Base-by-base conservation (phyloP, 305 asterid genomes). In the Solanum hybrid region DNA sequence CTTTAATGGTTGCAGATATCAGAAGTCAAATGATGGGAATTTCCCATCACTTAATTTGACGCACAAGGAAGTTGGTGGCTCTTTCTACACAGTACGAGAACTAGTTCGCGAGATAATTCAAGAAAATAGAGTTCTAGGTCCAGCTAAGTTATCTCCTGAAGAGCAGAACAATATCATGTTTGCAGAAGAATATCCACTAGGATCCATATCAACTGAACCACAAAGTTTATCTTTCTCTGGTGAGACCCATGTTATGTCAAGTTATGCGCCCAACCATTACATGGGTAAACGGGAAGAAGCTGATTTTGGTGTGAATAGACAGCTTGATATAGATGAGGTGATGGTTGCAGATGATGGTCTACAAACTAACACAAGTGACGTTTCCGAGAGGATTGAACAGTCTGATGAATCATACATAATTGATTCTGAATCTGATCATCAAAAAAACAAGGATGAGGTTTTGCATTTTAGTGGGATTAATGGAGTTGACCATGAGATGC, bases 1-100 rank as follows among this genome's bases (percentile, higher is more conserved):
- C 75, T 10, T 72, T 26, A 89, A 82, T 91, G 78, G 79, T 90
- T 91, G 83, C 97, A 97, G 99, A 90, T 96, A 95, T 92, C 98
- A 96, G 94, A 92, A 77, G 41, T 93, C 94, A n/a, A 96, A 96
- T 88, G 75, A 92, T 41, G 99, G 99, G 29, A 94, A 88, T 90
- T 97, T 97, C 34, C 99, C 99, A 7, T 96, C 98, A 34, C 96
- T 97, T 92, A 96, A 93, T 93, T 96, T 96, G 91, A 93, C 99
- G 41, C 99, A 97, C 94, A 97, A 97, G 90, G 98, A 96, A 95
- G 99, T 97, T 87, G 99, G 99, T 89, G 99, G 99, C 90, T 97
- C 99, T 72, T 97, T 96, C 94, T 97, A 97, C 91, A 96, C 95
- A 4, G 99, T 97, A 32, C 94, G 99, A 72, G 99, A 97, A 93